Evolutionary conservation across 225 moss, liverwort and hornwort species (phyloP).

Genomic region (Physcomitrium patens): DNA sequence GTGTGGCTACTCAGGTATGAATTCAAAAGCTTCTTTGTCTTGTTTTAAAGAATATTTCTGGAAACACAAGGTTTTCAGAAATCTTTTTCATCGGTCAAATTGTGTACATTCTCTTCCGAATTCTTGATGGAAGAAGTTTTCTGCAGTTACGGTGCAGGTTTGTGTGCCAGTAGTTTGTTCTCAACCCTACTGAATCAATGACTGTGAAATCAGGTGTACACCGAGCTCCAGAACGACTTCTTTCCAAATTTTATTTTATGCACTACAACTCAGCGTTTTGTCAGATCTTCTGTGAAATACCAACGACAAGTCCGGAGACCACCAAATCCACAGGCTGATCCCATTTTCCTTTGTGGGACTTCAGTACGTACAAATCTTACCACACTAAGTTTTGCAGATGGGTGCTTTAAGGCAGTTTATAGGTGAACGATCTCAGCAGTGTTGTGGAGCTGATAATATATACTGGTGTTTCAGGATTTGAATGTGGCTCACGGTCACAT

Average conservation of each 20-base stretch:
- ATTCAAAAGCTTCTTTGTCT: not conserved
- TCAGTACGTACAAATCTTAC: slow-evolving; percentile 51
- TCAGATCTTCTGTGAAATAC: slow-evolving; percentile 65
- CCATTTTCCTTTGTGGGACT: slow-evolving; percentile 94
- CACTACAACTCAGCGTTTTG: slow-evolving; percentile 91
- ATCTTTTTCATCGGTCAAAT: slow-evolving; percentile 9
- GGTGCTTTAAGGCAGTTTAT: not conserved
- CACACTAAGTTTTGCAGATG: not conserved
- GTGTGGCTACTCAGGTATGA: slow-evolving; percentile 85
- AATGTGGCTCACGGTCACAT: slow-evolving; percentile 84
- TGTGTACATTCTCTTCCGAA: not conserved
- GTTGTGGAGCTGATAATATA: slow-evolving; percentile 10
- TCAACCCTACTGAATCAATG: not conserved
- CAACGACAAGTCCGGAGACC: slow-evolving; percentile 86
- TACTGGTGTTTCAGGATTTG: slow-evolving; percentile 66
- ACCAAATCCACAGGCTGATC: slow-evolving; percentile 74
- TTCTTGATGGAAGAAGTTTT: slow-evolving; percentile 17
- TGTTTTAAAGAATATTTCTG: too few relatives aligned
- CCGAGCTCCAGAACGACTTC: slow-evolving; percentile 93
- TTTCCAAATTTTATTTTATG: slow-evolving; percentile 93
- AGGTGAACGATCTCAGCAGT: slow-evolving; percentile 12
- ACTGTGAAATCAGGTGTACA: slow-evolving; percentile 65
- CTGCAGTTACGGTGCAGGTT: slow-evolving; percentile 7
- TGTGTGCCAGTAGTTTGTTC: not conserved
- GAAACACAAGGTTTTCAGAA: slow-evolving; percentile 8